phyloP scores from a whole-genome alignment of 1,139 yeast genomes.

The Candida frijolesensis region DNA sequence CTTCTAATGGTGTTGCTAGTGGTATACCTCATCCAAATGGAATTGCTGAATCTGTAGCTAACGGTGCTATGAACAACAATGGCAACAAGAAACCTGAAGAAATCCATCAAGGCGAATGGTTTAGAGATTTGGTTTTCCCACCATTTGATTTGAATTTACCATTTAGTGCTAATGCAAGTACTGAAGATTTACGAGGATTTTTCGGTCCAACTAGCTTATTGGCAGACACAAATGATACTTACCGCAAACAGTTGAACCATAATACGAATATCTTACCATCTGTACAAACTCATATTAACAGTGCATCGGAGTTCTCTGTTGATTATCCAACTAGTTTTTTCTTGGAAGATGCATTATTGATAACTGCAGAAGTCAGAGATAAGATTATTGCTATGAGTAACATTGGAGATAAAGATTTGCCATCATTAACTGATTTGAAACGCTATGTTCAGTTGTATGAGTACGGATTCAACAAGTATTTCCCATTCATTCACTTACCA shows the following conservation, averaged over 20 bases:
- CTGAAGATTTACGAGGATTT: constrained; percentile 15
- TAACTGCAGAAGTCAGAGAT: constrained; percentile 55
- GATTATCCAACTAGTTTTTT: constrained; percentile 15
- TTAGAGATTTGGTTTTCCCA: constrained; percentile 64
- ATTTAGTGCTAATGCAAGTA: constrained; percentile 14
- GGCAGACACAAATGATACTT: constrained; percentile 1
- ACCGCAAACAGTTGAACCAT: not conserved
- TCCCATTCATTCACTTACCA: constrained; percentile 81
- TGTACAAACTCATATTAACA: constrained; percentile 3
- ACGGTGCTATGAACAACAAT: constrained; percentile 5
- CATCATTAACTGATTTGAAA: constrained; percentile 73
- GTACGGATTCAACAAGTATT: constrained; percentile 73
- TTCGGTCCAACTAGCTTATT: constrained; percentile 13
- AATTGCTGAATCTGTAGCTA: constrained; percentile 1
- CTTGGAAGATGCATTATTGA: constrained; percentile 23
- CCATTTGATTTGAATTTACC: constrained; percentile 47
- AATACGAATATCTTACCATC: not conserved
- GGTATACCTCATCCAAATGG: not conserved
- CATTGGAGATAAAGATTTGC: constrained; percentile 58
- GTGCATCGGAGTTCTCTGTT: constrained; percentile 13
- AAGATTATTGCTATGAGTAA: constrained; percentile 55
- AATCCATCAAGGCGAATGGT: constrained; percentile 55
- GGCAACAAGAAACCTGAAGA: constrained; percentile 3
- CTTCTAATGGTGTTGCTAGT: no score
- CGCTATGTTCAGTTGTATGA: constrained; percentile 71